Base-by-base conservation (phyloP, 768 basidiomycete species). In the Suillus cothurnatus region DNA sequence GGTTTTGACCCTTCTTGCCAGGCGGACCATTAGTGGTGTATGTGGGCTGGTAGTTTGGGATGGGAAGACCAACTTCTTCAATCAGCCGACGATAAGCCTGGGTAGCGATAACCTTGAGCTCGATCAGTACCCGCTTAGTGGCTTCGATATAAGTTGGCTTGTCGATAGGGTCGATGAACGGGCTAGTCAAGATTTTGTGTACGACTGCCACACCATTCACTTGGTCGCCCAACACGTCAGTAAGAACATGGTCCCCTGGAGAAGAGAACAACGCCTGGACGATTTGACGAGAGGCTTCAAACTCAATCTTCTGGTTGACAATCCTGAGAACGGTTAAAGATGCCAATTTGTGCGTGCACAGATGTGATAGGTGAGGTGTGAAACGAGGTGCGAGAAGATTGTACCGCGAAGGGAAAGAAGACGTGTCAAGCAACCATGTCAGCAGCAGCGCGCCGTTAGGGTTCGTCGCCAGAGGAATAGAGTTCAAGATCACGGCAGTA, bases 341-440 rank as follows among this genome's bases (percentile, higher is more conserved):
- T 0, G 97, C 97, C 71, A 99, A 78, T 78, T 99, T 99, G 82
- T 99, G 97, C 4, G 95, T 97, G 82, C 96, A 98, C 64, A 99
- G 84, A 77, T 99, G 96, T 4, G 95, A 95, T 45, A 99, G 84
- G 73, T 99, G 97, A 56, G 97, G 94, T 0, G 95, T 94, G 78
- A 99, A 97, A 58, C 97, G 93, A 55, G 95, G 95, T 1, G 97
- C 95, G 56, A 99, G 84, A 58, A 99, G 82, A 65, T 91, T 89
- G 82, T 97, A 99, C 52, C 97, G 88, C n/a, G 95, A 95, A 2
- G 94, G 93, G 82, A 99, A 93, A 68, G 89, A 89, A 55, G 95
- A 97, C 0, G 93, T 91, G 73, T 99, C 97, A 67, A 99, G 86
- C 55, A 99, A 84, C 97, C 97, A 99, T 15, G 96, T 99, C 63